phyloP scores from a whole-genome alignment of 495 filamentous ascomycete species.

The Rusavskia elegans region DNA sequence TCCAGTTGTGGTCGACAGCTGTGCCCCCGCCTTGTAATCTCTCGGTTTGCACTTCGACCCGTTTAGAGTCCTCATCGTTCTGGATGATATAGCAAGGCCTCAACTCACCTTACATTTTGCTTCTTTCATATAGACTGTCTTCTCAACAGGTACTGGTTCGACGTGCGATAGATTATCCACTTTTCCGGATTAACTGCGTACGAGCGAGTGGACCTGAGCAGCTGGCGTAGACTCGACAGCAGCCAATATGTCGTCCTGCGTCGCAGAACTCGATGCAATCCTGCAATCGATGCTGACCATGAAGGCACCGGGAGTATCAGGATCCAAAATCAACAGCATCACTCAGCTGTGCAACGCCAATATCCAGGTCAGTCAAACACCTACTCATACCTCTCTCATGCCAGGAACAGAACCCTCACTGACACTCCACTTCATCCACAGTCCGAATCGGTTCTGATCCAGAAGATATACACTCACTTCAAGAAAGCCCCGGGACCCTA shows the following conservation, averaged over 20 bases:
- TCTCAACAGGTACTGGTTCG: too few species aligned
- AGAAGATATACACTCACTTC: slow-evolving; percentile 93
- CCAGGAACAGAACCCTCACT: slow-evolving; percentile 11
- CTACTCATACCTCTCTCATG: not conserved
- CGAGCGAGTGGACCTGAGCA: too few species aligned
- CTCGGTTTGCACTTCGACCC: too few species aligned
- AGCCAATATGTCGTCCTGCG: slow-evolving; percentile 54
- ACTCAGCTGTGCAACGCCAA: slow-evolving; percentile 75
- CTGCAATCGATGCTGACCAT: slow-evolving; percentile 81
- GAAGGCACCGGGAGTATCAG: slow-evolving; percentile 87
- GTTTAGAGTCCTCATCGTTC: too few species aligned
- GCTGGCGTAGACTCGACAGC: not conserved
- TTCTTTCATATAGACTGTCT: too few species aligned
- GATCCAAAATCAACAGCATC: slow-evolving; percentile 73
- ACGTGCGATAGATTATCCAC: too few species aligned
- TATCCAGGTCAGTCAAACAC: slow-evolving; percentile 60
- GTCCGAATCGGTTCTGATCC: slow-evolving; percentile 90
- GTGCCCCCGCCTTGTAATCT: too few species aligned
- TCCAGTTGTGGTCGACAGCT: too few species aligned
- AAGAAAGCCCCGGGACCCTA: slow-evolving; percentile 88
- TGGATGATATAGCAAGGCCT: too few species aligned
- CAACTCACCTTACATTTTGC: too few species aligned
- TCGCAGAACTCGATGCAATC: slow-evolving; percentile 80
- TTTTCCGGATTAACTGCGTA: too few species aligned
- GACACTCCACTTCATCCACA: slow-evolving; percentile 25